A percentile compares a stretch with the other conserved stretches of the same genome.
These are phyloP conservation scores for Spergularia bocconei DNA, from an alignment of 148 eudicot species.

Conservation along the genomic window DNA sequence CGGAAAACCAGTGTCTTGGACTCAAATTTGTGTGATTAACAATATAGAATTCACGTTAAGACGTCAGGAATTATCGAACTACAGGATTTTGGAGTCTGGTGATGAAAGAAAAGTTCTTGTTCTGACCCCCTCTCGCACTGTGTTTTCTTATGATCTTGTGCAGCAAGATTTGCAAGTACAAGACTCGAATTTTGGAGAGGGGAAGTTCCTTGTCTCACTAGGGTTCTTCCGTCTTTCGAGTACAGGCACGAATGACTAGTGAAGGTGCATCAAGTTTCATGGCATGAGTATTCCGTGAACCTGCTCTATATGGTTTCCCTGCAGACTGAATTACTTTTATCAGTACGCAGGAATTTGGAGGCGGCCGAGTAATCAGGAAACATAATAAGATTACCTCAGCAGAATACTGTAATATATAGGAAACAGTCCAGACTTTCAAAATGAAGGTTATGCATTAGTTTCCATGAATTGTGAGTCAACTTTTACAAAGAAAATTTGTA, in stretches of 20 bases:
- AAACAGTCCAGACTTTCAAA: neutral
- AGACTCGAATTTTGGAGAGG: neutral
- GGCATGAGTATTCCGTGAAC: no score
- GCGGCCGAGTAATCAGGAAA: no score
- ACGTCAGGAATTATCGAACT: neutral
- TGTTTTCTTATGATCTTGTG: neutral
- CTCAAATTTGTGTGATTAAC: neutral
- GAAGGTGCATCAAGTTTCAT: no score
- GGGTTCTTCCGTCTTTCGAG: neutral
- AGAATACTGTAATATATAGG: no score
- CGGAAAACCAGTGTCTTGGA: constrained; percentile 6
- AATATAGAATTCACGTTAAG: neutral
- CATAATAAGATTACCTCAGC: no score
- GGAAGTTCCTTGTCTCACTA: neutral
- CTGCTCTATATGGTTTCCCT: no score
- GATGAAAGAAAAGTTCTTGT: neutral
- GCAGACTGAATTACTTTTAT: no score
- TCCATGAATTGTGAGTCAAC: neutral
- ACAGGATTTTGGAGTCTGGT: neutral
- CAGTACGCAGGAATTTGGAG: no score
- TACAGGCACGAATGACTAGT: no score
- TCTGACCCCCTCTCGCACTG: neutral
- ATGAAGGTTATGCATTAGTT: neutral
- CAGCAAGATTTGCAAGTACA: neutral
- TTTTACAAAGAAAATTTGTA: no score